Conservation (phyloP, 495 filamentous ascomycete genomes). For the Tuber indicum region DNA sequence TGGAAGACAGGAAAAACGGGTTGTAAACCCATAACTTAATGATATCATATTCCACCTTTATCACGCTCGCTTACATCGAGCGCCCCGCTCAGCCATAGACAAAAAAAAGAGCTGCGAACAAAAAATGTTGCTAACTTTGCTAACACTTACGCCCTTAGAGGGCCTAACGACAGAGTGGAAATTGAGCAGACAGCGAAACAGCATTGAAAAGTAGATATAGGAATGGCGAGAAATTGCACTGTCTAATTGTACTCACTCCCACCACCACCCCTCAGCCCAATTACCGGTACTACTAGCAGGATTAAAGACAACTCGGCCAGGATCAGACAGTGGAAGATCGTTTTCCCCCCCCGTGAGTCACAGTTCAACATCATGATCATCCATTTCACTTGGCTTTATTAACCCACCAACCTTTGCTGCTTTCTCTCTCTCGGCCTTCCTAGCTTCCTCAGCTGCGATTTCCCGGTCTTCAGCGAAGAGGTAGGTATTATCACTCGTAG, state of each 20-base stretch:
- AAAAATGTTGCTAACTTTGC: not conserved
- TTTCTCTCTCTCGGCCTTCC: constrained; percentile 73
- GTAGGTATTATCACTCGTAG: constrained; percentile 80
- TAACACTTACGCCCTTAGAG: not conserved
- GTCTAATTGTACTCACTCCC: constrained; percentile 19
- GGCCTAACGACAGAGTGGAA: not conserved
- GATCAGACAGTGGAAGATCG: constrained; percentile 11
- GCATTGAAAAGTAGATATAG: constrained; percentile 14
- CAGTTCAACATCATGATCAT: constrained; percentile 71
- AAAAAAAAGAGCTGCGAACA: not conserved
- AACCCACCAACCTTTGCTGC: constrained; percentile 87
- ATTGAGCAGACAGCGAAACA: constrained; percentile 8
- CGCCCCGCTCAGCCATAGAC: not conserved
- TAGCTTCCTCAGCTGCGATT: constrained; percentile 68
- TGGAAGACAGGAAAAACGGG: not conserved
- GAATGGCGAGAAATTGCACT: constrained; percentile 17
- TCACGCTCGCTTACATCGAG: not conserved
- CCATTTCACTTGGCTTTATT: constrained; percentile 86
- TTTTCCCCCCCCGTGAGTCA: constrained; percentile 54
- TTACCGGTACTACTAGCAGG: constrained; percentile 23
- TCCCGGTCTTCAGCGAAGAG: constrained; percentile 94
- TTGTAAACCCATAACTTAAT: not conserved
- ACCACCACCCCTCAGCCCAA: constrained; percentile 28
- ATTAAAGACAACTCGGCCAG: constrained; percentile 18
- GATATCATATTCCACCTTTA: not conserved